Evolutionary conservation across 192 early-diverging fungal genomes (phyloP), one percentile per base, ranked within the genome.

Genomic region (Jimgerdemannia lactiflua): DNA sequence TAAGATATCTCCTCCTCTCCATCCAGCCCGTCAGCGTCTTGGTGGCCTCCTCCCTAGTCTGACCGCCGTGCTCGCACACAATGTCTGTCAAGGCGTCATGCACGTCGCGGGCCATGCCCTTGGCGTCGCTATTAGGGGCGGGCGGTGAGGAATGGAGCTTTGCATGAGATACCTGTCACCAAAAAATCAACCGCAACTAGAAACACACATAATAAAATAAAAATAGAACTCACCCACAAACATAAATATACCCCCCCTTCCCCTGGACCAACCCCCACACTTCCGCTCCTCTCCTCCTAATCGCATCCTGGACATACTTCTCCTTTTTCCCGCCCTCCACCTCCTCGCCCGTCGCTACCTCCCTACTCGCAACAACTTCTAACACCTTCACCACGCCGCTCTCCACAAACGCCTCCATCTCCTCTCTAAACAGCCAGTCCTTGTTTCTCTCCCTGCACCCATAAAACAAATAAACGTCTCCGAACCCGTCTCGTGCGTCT

Each of bases 91-190:
- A 79, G 7, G 91, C 88, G 42, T 89, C 87, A 74, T 98, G 90
- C 17, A 98, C 94, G 63, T 89, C 92, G 77, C 91, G 93, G 49
- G 93, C 95, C 95, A 97, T 97, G 4, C 94, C 92, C 78, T 93
- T 89, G 17, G 92, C 91, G 81, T 95, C 94, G 71, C 93, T 89
- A 73, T 43, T 19, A 39, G 70, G n/a, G 43, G 4, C 3, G 68
- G n/a, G 14, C 71, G 43, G n/a, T 59, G 78, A 4, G 17, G n/a
- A 29, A 29, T 29, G 29, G 29, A 39, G 42, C 19, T 4, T 39
- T 49, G 11, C 41, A 59, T 29, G 19, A 84, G 84, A 65, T 29
- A 29, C 29, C 29, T 29, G 29, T 29, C 29, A 29, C 29, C 29
- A 29, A 71, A 87, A 64, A 77, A 10, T 8, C 14, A 43, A 0